Evolutionary conservation across 768 basidiomycete genomes (phyloP).

Genomic region (Podaxis sp.): DNA sequence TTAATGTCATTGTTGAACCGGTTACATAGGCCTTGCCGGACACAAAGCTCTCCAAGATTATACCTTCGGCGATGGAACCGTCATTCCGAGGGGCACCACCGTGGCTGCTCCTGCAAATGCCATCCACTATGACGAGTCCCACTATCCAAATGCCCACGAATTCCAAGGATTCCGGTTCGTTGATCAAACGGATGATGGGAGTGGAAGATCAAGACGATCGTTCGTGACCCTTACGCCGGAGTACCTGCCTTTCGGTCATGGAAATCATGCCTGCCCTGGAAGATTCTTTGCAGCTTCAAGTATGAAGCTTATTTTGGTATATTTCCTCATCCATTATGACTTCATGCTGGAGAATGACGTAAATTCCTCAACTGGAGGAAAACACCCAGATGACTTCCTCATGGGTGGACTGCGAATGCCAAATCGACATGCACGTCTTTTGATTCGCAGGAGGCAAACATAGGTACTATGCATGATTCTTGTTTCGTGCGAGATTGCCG

Average conservation of each 20-base stretch:
- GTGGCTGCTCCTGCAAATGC: constrained; percentile 24
- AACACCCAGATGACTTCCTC: constrained; percentile 9
- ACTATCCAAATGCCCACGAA: constrained; percentile 27
- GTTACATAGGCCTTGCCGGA: constrained; percentile 17
- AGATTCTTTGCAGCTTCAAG: constrained; percentile 15
- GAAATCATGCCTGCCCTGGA: constrained; percentile 28
- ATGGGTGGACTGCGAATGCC: constrained; percentile 11
- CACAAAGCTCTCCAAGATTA: constrained; percentile 33
- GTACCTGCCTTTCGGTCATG: constrained; percentile 31
- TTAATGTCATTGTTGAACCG: background rate
- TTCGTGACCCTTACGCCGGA: constrained; percentile 22
- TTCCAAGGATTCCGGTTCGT: constrained; percentile 42
- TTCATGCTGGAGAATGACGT: constrained; percentile 10
- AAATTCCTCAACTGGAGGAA: background rate
- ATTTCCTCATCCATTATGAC: constrained; percentile 13
- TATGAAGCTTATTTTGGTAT: constrained; percentile 11
- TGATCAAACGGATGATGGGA: constrained; percentile 18
- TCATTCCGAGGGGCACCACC: constrained; percentile 33
- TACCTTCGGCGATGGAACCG: constrained; percentile 39
- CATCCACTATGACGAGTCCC: constrained; percentile 24
- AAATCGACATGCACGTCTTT: constrained; percentile 8
- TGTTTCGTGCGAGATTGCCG: no score
- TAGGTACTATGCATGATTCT: background rate
- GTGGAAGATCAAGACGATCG: constrained; percentile 17
- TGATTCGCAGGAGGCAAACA: constrained; percentile 9